A percentile compares a stretch with the other conserved stretches of the same genome.
Evolutionary conservation across 2,329 filamentous ascomycete species (phyloP).

Genomic region (Cercospora zeae-maydis): DNA sequence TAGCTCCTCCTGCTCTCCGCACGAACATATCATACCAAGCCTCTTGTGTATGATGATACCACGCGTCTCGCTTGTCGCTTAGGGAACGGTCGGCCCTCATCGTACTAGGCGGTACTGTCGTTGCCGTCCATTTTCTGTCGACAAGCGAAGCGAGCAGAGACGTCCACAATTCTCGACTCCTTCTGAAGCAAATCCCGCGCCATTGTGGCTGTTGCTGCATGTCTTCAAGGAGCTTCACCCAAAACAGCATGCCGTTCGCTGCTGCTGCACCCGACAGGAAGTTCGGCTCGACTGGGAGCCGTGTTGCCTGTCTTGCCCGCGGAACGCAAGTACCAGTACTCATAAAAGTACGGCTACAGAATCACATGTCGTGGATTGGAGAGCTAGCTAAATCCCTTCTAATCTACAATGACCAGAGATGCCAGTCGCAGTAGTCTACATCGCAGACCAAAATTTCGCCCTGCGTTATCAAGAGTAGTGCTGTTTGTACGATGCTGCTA

Average conservation of each 20-base stretch:
- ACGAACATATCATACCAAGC: background rate
- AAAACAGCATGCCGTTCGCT: background rate
- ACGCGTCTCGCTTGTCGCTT: constrained; percentile 1
- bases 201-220: background rate
- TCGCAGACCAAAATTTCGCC: constrained; percentile 17
- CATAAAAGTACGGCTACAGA: background rate
- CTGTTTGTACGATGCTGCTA: constrained; percentile 9
- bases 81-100: background rate
- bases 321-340: background rate
- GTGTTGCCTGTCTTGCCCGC: background rate
- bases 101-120: background rate
- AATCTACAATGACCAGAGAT: constrained; percentile 25
- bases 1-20: constrained; percentile 5
- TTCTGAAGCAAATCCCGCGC: too few species aligned
- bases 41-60: background rate
- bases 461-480: constrained; percentile 15
- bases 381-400: constrained; percentile 22
- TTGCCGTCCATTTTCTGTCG: background rate
- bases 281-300: background rate
- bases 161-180: background rate
- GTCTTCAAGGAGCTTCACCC: background rate
- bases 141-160: background rate
- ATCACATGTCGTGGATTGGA: constrained; percentile 21
- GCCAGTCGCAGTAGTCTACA: constrained; percentile 25
- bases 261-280: background rate